Base-by-base conservation (phyloP, 179 eudicot species). In the Sideroxylon spinosum region DNA sequence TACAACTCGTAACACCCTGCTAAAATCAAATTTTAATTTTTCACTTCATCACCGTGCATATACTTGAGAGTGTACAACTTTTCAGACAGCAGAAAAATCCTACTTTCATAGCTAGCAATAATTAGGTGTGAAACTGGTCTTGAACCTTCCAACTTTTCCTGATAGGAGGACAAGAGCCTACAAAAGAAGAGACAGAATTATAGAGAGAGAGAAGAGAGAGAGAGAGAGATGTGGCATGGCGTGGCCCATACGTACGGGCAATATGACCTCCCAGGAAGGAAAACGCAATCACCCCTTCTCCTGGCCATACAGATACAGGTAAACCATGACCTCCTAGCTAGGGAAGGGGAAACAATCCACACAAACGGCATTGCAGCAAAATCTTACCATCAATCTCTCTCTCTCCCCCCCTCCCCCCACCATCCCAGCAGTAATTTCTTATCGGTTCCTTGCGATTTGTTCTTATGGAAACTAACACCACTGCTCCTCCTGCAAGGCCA, bases 401-500 rank as follows among this genome's bases (percentile, higher is more conserved):
- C 37, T 29, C 37, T 29, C 37, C 3, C 73, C 32, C 68, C 46
- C 57, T 61, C 75, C 59, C 49, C 32, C 52, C 67, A 14, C 7
- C 61, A 11, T 6, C 9, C n/a, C 73, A 10, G 78, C 86, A n/a
- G 23, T 85, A 9, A 44, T 91, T 66, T 76, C 72, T 83, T 26
- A 37, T 37, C 44, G 74, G 88, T 55, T 84, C 90, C 59, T n/a
- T 86, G 12, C 68, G 87, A 0, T 85, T 88, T 49, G 68, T 86
- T 10, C 55, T 87, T 77, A 85, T 90, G 83, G 61, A 73, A 56
- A 23, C 22, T 9, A 74, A 49, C 69, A 9, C 52, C 65, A 55
- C 76, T 20, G 82, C 59, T 52, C 23, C 75, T 46, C 52, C 74
- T 1, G 44, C 74, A 14, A 69, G 73, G 22, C 28, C 80, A 6